These are phyloP conservation scores for Aspergillus puulaauensis DNA, from an alignment of 2,329 filamentous ascomycete species.

Conservation along the genomic window DNA sequence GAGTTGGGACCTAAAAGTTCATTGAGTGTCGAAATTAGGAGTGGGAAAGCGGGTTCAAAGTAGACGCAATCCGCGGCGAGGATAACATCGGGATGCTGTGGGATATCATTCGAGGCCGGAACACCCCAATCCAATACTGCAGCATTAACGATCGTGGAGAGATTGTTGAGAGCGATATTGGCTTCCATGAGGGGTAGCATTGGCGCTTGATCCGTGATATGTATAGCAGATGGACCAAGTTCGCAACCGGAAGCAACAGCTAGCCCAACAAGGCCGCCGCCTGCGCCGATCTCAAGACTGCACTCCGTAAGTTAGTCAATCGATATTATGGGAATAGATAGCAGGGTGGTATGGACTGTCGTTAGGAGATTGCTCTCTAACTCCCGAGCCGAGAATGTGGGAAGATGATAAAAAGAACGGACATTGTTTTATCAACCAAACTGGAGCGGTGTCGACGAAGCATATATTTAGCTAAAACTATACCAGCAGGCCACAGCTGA, in stretches of 20 bases:
- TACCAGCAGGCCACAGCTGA: slow-evolving; percentile 90
- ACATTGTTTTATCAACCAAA: slow-evolving; percentile 71
- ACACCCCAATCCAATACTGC: slow-evolving; percentile 76
- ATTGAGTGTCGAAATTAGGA: slow-evolving; percentile 75
- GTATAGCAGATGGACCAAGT: slow-evolving; percentile 55
- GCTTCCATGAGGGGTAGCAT: slow-evolving; percentile 84
- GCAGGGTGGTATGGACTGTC: neutral
- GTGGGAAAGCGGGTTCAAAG: slow-evolving; percentile 91
- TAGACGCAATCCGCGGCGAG: slow-evolving; percentile 97
- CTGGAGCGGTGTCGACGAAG: slow-evolving; percentile 68
- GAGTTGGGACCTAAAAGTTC: slow-evolving; percentile 66
- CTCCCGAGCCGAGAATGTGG: neutral
- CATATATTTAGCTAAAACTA: slow-evolving; percentile 84
- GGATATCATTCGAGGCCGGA: slow-evolving; percentile 39
- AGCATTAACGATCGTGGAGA: slow-evolving; percentile 64
- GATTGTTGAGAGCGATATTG: slow-evolving; percentile 79
- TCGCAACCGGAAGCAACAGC: slow-evolving; percentile 59
- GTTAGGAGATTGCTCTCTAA: neutral
- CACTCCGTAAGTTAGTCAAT: slow-evolving; percentile 9
- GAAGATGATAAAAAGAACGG: slow-evolving; percentile 38
- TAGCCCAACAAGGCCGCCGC: slow-evolving; percentile 79
- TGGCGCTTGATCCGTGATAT: slow-evolving; percentile 81
- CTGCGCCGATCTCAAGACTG: slow-evolving; percentile 88
- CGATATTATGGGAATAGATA: neutral
- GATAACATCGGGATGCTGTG: slow-evolving; percentile 68